Evolutionary conservation across 202 grass and related monocot genomes (phyloP).

Genomic region (Schoenoplectus triqueter): DNA sequence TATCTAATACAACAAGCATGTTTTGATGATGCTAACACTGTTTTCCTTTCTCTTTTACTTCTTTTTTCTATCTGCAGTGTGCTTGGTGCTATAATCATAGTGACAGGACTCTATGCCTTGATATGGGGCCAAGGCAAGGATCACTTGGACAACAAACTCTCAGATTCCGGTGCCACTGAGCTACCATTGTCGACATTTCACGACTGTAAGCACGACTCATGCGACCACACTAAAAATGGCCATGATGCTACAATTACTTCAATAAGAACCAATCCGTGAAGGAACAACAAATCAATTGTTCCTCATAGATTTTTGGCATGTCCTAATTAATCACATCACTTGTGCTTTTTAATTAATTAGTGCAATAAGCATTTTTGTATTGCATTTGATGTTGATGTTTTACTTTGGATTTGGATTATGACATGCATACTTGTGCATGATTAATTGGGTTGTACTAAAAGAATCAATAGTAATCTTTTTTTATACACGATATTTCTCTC

Average conservation of each 20-base stretch:
- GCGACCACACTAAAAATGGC: slow-evolving; percentile 41
- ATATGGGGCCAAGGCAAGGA: slow-evolving; percentile 90
- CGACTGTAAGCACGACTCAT: slow-evolving; percentile 11
- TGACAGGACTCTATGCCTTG: slow-evolving; percentile 71
- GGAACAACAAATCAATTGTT: slow-evolving; percentile 5
- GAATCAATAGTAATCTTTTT: not conserved
- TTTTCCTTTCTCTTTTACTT: not conserved
- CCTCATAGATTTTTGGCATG: slow-evolving; percentile 23
- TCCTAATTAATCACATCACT: slow-evolving; percentile 17
- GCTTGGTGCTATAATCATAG: slow-evolving; percentile 77
- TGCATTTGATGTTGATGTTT: slow-evolving; percentile 23
- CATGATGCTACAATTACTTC: not conserved
- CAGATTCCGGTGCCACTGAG: slow-evolving; percentile 39
- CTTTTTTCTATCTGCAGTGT: slow-evolving; percentile 40
- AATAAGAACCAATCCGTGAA: slow-evolving; percentile 40
- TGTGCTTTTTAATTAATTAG: slow-evolving; percentile 30
- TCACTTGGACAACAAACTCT: slow-evolving; percentile 49
- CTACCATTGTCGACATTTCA: slow-evolving; percentile 51
- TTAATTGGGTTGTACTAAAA: slow-evolving; percentile 14
- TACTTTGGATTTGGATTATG: slow-evolving; percentile 24
- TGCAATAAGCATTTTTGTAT: slow-evolving; percentile 37
- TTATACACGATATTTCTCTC: slow-evolving; percentile 21
- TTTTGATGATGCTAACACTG: not conserved
- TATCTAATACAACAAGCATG: not conserved
- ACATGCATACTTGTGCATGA: slow-evolving; percentile 40